phyloP scores from a whole-genome alignment of 2,329 filamentous ascomycete genomes.

The Paecilomyces dactylethromorphus region DNA sequence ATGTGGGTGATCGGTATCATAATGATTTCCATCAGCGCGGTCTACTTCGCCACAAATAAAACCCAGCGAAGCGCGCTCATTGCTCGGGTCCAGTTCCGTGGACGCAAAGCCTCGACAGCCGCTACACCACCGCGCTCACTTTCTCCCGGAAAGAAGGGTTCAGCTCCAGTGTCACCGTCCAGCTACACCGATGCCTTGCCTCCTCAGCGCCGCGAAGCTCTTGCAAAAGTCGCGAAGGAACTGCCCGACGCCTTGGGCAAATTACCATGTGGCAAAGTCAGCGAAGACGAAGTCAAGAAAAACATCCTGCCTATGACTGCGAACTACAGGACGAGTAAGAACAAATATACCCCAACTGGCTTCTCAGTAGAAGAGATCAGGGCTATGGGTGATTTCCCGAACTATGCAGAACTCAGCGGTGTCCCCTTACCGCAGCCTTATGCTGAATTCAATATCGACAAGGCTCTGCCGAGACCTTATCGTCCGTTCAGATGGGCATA shows the following conservation, averaged over 20 bases:
- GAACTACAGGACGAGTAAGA: conserved; percentile 30
- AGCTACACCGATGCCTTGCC: conserved; percentile 47
- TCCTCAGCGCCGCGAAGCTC: conserved; percentile 44
- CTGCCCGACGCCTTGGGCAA: conserved; percentile 1
- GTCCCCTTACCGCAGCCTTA: conserved; percentile 64
- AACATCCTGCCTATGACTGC: conserved; percentile 34
- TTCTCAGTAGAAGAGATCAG: conserved; percentile 65
- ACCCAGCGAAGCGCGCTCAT: conserved; percentile 34
- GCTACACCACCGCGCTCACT: conserved; percentile 49
- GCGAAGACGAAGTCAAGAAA: conserved; percentile 25
- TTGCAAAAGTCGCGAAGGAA: conserved; percentile 25
- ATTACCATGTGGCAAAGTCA: conserved; percentile 16
- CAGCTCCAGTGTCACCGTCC: conserved; percentile 18
- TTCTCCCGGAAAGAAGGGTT: conserved; percentile 42
- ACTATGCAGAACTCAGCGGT: conserved; percentile 69
- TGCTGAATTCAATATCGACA: conserved; percentile 59
- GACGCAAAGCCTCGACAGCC: conserved; percentile 40
- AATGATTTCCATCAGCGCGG: conserved; percentile 14
- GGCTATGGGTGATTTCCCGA: conserved; percentile 67
- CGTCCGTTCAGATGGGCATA: conserved; percentile 78
- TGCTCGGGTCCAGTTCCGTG: conserved; percentile 30
- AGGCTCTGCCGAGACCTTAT: conserved; percentile 66
- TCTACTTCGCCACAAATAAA: conserved; percentile 21
- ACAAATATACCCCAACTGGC: conserved; percentile 57
- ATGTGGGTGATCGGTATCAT: conserved; percentile 17